Evolutionary conservation across 2,329 filamentous ascomycete genomes (phyloP).

Genomic region (Colletotrichum tamarilloi): DNA sequence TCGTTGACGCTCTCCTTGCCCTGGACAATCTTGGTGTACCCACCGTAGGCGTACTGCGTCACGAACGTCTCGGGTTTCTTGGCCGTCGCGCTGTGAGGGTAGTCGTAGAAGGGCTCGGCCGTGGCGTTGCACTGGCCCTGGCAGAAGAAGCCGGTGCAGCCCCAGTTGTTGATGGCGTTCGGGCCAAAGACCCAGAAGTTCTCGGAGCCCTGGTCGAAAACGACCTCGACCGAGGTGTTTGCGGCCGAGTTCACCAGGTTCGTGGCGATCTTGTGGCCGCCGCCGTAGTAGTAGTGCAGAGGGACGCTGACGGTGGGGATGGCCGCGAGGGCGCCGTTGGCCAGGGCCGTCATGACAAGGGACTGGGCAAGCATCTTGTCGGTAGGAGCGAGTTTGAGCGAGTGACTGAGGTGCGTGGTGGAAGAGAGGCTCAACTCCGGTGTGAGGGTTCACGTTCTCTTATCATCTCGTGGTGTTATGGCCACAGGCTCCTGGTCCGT

Average conservation of each 20-base stretch:
- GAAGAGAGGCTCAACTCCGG: neutral
- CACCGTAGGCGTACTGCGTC: slow-evolving; percentile 16
- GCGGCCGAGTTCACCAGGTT: slow-evolving; percentile 17
- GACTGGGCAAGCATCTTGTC: slow-evolving; percentile 20
- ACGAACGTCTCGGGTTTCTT: slow-evolving; percentile 18
- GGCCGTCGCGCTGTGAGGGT: slow-evolving; percentile 20
- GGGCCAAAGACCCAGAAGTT: slow-evolving; percentile 32
- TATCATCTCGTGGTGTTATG: neutral
- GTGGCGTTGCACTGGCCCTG: slow-evolving; percentile 29
- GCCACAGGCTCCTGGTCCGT: neutral
- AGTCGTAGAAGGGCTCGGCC: slow-evolving; percentile 27
- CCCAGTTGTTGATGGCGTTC: slow-evolving; percentile 27
- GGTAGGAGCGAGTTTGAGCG: neutral
- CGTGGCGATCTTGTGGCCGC: slow-evolving; percentile 30
- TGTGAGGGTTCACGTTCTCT: neutral
- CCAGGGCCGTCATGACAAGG: slow-evolving; percentile 13
- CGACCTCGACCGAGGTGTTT: slow-evolving; percentile 23
- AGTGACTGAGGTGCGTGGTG: neutral
- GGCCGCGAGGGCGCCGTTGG: slow-evolving; percentile 16
- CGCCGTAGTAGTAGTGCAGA: slow-evolving; percentile 31
- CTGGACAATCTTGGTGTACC: slow-evolving; percentile 26
- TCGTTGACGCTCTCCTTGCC: slow-evolving; percentile 22
- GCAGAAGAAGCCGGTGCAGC: slow-evolving; percentile 27
- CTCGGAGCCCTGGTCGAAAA: slow-evolving; percentile 31
- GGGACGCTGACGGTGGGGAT: slow-evolving; percentile 20